These are phyloP conservation scores for Butyriboletus loyo DNA, from an alignment of 768 basidiomycete species.

Conservation along the genomic window DNA sequence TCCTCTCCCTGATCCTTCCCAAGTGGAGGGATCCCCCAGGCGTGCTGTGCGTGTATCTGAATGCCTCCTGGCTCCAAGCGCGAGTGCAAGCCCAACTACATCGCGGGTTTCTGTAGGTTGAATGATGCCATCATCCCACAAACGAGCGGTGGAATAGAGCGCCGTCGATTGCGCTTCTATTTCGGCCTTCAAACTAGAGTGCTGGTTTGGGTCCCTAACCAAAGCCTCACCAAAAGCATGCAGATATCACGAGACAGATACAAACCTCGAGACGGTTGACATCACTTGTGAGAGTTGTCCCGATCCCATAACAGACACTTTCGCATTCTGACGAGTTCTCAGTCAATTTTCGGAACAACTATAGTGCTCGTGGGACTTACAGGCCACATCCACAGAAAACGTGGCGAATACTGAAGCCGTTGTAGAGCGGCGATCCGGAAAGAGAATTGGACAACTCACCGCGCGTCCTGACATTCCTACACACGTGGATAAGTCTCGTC, in stretches of 20 bases:
- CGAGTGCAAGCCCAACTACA: constrained; percentile 83
- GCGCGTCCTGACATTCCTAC: constrained; percentile 90
- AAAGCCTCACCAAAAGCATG: background rate
- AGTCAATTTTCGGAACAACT: constrained; percentile 9
- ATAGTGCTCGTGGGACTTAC: constrained; percentile 41
- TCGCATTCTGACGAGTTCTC: constrained; percentile 62
- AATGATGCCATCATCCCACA: constrained; percentile 95
- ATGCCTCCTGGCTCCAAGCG: constrained; percentile 59
- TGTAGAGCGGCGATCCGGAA: constrained; percentile 5
- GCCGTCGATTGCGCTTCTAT: constrained; percentile 90
- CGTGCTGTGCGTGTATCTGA: constrained; percentile 9
- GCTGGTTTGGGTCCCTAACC: constrained; percentile 73
- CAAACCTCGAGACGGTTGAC: constrained; percentile 80
- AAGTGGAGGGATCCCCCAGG: constrained; percentile 37
- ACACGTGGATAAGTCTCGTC: constrained; percentile 9
- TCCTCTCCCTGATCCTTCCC: constrained; percentile 68
- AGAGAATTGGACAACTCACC: constrained; percentile 45
- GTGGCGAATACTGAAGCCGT: constrained; percentile 71
- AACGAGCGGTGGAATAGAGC: constrained; percentile 82
- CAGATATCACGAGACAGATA: background rate
- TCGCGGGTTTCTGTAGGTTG: constrained; percentile 85
- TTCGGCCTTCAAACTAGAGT: constrained; percentile 67
- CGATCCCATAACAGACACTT: constrained; percentile 94
- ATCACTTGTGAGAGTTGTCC: constrained; percentile 92
- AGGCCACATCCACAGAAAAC: constrained; percentile 99